phyloP scores from a whole-genome alignment of 2,329 filamentous ascomycete genomes.

The Thyridium curvatum region DNA sequence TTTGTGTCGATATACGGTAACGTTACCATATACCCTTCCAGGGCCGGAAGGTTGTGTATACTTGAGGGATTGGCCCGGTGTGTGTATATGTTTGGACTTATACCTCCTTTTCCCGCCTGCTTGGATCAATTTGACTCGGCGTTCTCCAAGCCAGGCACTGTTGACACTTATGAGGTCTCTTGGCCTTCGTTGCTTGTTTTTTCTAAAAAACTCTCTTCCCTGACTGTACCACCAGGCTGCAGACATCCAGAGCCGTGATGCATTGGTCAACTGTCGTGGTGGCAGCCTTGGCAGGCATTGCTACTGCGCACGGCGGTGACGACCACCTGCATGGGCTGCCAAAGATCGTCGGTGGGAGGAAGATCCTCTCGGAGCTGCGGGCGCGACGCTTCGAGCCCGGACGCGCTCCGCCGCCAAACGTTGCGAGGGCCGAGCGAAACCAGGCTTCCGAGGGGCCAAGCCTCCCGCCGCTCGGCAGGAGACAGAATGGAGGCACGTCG shows the following conservation, averaged over 20 bases:
- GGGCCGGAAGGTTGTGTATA: too few relatives aligned
- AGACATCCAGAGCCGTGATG: conserved; percentile 9
- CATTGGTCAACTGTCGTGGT: conserved; percentile 12
- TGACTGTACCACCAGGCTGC: too few relatives aligned
- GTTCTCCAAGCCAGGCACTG: too few relatives aligned
- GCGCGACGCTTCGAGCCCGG: conserved; percentile 5
- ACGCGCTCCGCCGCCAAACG: not conserved
- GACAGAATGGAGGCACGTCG: conserved; percentile 11
- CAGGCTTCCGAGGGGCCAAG: conserved; percentile 1
- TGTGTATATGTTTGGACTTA: too few relatives aligned
- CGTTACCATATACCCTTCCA: conserved; percentile 3
- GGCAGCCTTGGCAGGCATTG: not conserved
- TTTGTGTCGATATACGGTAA: conserved; percentile 1
- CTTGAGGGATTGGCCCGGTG: too few relatives aligned
- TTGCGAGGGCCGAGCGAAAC: conserved; percentile 1
- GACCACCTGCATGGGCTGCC: conserved; percentile 14
- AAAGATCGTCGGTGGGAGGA: conserved; percentile 17
- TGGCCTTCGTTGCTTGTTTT: too few relatives aligned
- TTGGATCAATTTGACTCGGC: too few relatives aligned
- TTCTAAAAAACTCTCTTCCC: too few relatives aligned
- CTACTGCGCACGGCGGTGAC: conserved; percentile 14
- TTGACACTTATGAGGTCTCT: too few relatives aligned
- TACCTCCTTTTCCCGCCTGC: too few relatives aligned
- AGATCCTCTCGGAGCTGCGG: conserved; percentile 14
- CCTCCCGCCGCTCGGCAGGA: not conserved